phyloP scores from a whole-genome alignment of 768 basidiomycete species.

The Hysterangium stoloniferum region DNA sequence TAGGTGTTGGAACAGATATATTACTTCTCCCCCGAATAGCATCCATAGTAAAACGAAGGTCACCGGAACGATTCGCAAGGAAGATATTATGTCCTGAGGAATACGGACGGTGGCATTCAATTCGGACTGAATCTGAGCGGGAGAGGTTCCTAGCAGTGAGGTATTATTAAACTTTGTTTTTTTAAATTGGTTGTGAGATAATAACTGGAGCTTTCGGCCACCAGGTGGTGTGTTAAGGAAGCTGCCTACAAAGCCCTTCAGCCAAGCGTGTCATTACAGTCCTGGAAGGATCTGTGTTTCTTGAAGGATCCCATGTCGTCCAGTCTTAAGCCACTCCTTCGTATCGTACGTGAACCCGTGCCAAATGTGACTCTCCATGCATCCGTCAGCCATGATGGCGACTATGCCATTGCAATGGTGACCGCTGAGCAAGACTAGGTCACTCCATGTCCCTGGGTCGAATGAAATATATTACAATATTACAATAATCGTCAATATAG shows the following conservation, averaged over 20 bases:
- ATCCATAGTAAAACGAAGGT: constrained; percentile 41
- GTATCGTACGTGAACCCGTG: constrained; percentile 16
- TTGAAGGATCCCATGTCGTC: constrained; percentile 21
- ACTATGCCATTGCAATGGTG: constrained; percentile 65
- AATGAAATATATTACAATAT: not conserved
- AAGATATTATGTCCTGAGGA: constrained; percentile 54
- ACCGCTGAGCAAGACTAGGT: constrained; percentile 41
- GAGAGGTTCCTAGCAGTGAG: constrained; percentile 63
- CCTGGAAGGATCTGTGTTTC: constrained; percentile 72
- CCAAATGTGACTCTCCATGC: constrained; percentile 39
- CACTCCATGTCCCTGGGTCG: not conserved
- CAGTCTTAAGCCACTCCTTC: constrained; percentile 37
- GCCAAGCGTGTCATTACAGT: constrained; percentile 43
- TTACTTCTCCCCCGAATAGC: constrained; percentile 60
- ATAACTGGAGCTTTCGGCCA: not conserved
- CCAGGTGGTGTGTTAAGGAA: constrained; percentile 79
- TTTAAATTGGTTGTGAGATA: constrained; percentile 7
- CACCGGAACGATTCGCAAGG: constrained; percentile 38
- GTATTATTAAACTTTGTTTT: constrained; percentile 30
- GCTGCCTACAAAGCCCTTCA: constrained; percentile 82
- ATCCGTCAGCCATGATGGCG: constrained; percentile 78
- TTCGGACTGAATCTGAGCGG: constrained; percentile 20
- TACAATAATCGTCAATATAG: too few species aligned
- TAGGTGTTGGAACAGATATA: constrained; percentile 74
- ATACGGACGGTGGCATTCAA: constrained; percentile 33